Percentiles rank a stretch among this genome's conserved stretches.
Evolutionary conservation across 2,329 filamentous ascomycete species (phyloP).

Genomic region (Pezicula carpinea): DNA sequence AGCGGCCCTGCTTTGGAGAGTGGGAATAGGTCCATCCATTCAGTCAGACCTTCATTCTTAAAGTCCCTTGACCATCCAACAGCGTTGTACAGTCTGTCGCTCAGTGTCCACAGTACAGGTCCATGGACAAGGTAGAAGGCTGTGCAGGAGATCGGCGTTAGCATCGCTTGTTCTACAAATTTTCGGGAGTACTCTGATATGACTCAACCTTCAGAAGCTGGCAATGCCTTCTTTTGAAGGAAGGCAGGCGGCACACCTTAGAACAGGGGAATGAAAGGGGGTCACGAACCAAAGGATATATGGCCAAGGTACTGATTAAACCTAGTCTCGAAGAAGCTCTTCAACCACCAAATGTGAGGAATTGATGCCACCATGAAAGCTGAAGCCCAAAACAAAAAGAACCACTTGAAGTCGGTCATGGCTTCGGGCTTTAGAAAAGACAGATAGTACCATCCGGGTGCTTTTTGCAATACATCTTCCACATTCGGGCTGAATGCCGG

Average conservation of each 20-base stretch:
- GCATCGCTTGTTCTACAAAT: too few relatives aligned
- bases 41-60: constrained; percentile 45
- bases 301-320: constrained; percentile 59
- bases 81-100: constrained; percentile 59
- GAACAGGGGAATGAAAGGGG: too few relatives aligned
- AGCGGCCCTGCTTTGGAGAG: constrained; percentile 51
- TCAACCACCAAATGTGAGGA: constrained; percentile 53
- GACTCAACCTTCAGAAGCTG: too few relatives aligned
- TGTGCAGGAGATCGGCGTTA: too few relatives aligned
- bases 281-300: constrained; percentile 43
- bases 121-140: constrained; percentile 62
- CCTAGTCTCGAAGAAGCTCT: constrained; percentile 51
- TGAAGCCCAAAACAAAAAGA: constrained; percentile 60
- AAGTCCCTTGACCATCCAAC: constrained; percentile 48
- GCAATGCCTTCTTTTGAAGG: too few relatives aligned
- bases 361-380: constrained; percentile 49
- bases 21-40: constrained; percentile 53
- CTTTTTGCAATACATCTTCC: constrained; percentile 43
- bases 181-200: too few relatives aligned
- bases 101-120: constrained; percentile 52
- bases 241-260: too few relatives aligned
- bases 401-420: constrained; percentile 63
- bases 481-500: constrained; percentile 45
- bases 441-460: constrained; percentile 39
- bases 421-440: constrained; percentile 59